phyloP scores from a whole-genome alignment of 2,329 filamentous ascomycete genomes.

The Beauveria caledonica region DNA sequence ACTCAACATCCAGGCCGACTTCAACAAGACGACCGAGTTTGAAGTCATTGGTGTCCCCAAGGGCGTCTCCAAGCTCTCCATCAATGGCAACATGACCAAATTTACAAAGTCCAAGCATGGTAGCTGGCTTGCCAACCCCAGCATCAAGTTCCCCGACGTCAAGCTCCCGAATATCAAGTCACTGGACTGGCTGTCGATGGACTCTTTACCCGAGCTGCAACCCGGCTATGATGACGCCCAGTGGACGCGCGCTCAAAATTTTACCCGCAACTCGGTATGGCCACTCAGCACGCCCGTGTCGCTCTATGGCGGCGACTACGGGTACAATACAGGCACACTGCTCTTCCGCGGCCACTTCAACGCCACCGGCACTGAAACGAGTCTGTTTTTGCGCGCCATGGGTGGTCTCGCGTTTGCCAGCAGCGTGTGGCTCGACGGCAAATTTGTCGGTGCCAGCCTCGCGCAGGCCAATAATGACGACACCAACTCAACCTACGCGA shows the following conservation, averaged over 20 bases:
- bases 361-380: conserved; percentile 47
- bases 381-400: conserved; percentile 46
- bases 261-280: conserved; percentile 16
- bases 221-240: conserved; percentile 31
- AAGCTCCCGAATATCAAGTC: conserved; percentile 1
- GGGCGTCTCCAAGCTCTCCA: conserved; percentile 32
- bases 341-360: conserved; percentile 60
- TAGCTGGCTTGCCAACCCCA: conserved; percentile 29
- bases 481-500: conserved; percentile 44
- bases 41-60: conserved; percentile 55
- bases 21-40: conserved; percentile 57
- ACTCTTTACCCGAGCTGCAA: conserved; percentile 16
- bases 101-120: conserved; percentile 29
- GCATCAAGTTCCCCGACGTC: conserved; percentile 1
- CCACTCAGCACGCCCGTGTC: conserved; percentile 50
- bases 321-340: conserved; percentile 57
- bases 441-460: conserved; percentile 53
- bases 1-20: conserved; percentile 56
- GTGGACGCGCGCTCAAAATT: conserved; percentile 30
- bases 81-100: conserved; percentile 26
- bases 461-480: conserved; percentile 41
- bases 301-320: conserved; percentile 61
- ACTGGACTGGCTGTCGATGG: conserved; percentile 11
- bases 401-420: conserved; percentile 59
- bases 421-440: conserved; percentile 52